A percentile compares a stretch with the other conserved stretches of the same genome.
Evolutionary conservation across 2,329 filamentous ascomycete genomes (phyloP).

Genomic region (Pyrenophora graminea): DNA sequence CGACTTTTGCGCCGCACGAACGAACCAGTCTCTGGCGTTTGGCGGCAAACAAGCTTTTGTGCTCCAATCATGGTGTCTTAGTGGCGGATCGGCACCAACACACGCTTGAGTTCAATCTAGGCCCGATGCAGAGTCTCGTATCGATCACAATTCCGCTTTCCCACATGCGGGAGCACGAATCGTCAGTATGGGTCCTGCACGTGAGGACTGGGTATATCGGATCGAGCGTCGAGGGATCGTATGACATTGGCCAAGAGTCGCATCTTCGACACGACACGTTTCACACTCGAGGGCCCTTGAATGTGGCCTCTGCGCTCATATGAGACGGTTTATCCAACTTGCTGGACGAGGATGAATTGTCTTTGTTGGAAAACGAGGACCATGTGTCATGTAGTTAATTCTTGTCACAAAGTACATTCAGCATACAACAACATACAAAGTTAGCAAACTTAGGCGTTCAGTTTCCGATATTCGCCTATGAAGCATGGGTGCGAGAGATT

Average conservation of each 20-base stretch:
- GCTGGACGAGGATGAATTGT: no score
- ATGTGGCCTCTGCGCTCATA: neutral
- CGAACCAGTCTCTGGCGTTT: neutral
- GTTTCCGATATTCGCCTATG: no score
- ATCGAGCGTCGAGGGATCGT: constrained; percentile 5
- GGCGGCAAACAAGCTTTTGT: neutral
- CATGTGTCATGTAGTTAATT: no score
- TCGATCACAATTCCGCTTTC: neutral
- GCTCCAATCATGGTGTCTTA: neutral
- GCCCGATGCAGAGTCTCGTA: neutral
- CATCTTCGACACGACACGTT: neutral
- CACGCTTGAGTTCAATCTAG: neutral
- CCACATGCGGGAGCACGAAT: neutral
- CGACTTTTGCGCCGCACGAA: neutral
- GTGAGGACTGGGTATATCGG: neutral
- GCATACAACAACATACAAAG: no score
- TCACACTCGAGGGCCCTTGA: neutral
- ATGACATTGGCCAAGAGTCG: constrained; percentile 1
- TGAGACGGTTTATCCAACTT: no score
- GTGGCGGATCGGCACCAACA: neutral
- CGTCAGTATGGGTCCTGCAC: neutral
- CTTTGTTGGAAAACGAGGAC: no score
- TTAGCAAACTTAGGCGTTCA: no score
- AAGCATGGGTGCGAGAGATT: no score
- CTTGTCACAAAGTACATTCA: no score